Evolutionary conservation across 2,329 filamentous ascomycete genomes (phyloP).

Genomic region (Colletotrichum graminicola): DNA sequence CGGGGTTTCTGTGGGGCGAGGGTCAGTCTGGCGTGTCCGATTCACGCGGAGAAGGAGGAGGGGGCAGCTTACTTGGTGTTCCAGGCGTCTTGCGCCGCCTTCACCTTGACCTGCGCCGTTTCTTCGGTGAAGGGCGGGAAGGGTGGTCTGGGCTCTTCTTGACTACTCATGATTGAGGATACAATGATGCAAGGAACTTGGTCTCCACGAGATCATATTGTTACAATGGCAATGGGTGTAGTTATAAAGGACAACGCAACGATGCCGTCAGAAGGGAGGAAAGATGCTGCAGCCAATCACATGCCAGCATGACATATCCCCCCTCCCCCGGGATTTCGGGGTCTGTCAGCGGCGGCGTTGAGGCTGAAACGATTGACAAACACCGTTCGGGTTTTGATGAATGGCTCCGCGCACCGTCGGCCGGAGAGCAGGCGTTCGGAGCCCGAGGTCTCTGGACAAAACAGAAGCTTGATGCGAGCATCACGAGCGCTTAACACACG

Average conservation of each 20-base stretch:
- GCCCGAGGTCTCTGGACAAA: not conserved
- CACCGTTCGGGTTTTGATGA: constrained; percentile 28
- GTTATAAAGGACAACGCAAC: constrained; percentile 12
- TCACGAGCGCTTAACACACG: not conserved
- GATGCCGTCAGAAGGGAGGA: not conserved
- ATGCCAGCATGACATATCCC: not conserved
- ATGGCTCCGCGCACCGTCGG: not conserved
- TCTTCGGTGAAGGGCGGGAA: constrained; percentile 80
- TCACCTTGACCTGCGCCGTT: constrained; percentile 81
- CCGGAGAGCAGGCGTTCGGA: not conserved
- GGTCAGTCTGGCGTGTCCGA: constrained; percentile 1
- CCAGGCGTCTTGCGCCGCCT: constrained; percentile 86
- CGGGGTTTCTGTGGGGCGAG: constrained; percentile 66
- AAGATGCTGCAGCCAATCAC: constrained; percentile 31
- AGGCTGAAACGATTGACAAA: constrained; percentile 6
- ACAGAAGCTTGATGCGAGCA: not conserved
- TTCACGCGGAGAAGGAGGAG: not conserved
- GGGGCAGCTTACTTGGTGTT: constrained; percentile 73
- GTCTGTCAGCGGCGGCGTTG: constrained; percentile 29
- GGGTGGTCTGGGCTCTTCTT: constrained; percentile 52
- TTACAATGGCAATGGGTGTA: not conserved
- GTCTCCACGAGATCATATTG: not conserved
- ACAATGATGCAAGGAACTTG: not conserved
- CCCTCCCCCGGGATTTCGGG: constrained; percentile 3
- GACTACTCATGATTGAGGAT: constrained; percentile 22